phyloP scores from a whole-genome alignment of 2,329 filamentous ascomycete genomes.

The Nemania serpens region DNA sequence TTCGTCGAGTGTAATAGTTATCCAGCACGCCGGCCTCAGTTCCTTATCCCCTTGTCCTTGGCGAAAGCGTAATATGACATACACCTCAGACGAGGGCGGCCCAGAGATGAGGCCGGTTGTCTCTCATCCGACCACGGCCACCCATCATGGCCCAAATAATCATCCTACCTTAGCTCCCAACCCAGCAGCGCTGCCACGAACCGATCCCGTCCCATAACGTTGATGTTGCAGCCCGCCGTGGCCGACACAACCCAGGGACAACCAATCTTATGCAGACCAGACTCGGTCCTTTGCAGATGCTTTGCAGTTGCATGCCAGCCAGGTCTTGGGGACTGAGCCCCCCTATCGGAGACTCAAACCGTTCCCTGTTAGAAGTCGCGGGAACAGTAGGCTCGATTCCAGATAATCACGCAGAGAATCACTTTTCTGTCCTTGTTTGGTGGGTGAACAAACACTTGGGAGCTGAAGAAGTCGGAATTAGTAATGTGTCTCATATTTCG shows the following conservation, averaged over 20 bases:
- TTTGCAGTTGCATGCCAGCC: slow-evolving; percentile 13
- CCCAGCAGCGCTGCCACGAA: slow-evolving; percentile 21
- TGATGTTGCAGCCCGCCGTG: slow-evolving; percentile 24
- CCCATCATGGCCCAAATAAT: slow-evolving; percentile 12
- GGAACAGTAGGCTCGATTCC: background rate
- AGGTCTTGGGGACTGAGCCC: slow-evolving; percentile 6
- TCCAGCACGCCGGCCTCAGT: background rate
- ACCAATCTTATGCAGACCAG: slow-evolving; percentile 9
- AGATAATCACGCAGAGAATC: background rate
- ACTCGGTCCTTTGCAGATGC: slow-evolving; percentile 25
- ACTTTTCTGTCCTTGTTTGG: background rate
- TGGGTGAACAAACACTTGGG: too few species aligned
- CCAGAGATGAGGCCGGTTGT: slow-evolving; percentile 6
- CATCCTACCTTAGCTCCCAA: slow-evolving; percentile 5
- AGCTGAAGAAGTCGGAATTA: too few species aligned
- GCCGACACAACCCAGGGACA: slow-evolving; percentile 8
- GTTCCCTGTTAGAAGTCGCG: background rate
- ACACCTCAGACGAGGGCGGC: background rate
- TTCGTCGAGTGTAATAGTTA: background rate
- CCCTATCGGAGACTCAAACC: background rate
- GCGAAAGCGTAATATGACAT: slow-evolving; percentile 1
- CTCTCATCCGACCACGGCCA: slow-evolving; percentile 25
- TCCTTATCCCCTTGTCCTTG: slow-evolving; percentile 2
- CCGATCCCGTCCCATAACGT: slow-evolving; percentile 25
- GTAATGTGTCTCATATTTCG: too few species aligned